Conservation (phyloP, 116 monocot species). For the Trichopus zeylanicus region DNA sequence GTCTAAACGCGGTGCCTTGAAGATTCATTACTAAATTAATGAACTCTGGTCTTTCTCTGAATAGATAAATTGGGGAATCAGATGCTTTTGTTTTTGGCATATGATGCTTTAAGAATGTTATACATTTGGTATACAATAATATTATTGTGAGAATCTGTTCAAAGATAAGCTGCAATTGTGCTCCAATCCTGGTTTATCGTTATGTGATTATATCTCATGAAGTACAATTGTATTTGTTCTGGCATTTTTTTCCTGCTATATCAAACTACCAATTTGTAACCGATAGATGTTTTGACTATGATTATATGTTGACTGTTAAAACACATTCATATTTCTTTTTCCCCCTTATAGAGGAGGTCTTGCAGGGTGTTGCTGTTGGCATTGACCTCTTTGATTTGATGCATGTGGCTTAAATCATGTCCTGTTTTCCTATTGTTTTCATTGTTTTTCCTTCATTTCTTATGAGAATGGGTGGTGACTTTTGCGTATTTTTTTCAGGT, state of each 20-base stretch:
- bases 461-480: too few species aligned
- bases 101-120: too few species aligned
- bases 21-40: too few species aligned
- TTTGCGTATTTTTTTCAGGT: constrained; percentile 36
- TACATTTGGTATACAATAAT: too few species aligned
- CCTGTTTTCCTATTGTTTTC: not conserved
- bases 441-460: not conserved
- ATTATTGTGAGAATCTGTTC: too few species aligned
- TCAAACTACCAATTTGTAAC: not conserved
- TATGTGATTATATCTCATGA: too few species aligned
- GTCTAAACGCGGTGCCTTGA: too few species aligned
- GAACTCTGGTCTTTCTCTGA: too few species aligned
- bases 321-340: not conserved
- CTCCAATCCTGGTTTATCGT: too few species aligned
- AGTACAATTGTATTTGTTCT: constrained; percentile 1
- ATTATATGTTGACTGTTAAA: not conserved
- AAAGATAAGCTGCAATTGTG: too few species aligned
- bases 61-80: too few species aligned
- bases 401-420: constrained; percentile 24
- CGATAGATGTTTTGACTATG: not conserved
- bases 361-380: constrained; percentile 86
- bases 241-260: not conserved
- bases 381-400: constrained; percentile 92
- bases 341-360: constrained; percentile 65
- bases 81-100: too few species aligned